These are phyloP conservation scores for Przewalskia tangutica DNA, from an alignment of 257 asterid species.

Conservation along the genomic window DNA sequence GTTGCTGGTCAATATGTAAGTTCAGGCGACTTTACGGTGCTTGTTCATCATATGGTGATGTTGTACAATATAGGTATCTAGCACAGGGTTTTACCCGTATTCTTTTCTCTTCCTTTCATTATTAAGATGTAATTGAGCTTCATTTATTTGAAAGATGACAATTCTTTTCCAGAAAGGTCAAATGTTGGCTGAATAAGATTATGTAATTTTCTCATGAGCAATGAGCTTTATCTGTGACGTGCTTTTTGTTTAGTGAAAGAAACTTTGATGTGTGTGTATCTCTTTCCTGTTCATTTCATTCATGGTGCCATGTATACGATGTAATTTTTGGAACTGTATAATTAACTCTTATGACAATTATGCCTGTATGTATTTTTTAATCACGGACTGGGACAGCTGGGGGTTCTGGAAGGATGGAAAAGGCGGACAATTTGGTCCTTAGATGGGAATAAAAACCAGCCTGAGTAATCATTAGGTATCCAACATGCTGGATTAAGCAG, in stretches of 20 bases:
- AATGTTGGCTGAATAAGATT: background rate
- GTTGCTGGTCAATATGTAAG: background rate
- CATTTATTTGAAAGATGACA: background rate
- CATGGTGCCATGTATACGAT: background rate
- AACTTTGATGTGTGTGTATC: background rate
- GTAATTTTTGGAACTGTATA: no score
- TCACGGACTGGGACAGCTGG: no score
- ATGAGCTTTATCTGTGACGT: background rate
- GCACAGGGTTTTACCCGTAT: background rate
- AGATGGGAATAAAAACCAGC: no score
- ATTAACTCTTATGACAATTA: no score
- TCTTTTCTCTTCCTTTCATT: background rate
- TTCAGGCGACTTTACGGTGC: background rate
- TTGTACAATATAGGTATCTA: slow-evolving; percentile 15
- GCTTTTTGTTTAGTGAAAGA: background rate
- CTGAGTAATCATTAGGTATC: no score
- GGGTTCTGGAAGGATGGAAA: no score
- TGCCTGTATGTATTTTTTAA: no score
- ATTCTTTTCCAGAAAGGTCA: background rate
- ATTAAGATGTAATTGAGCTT: background rate
- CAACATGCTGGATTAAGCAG: no score
- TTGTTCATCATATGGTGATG: background rate
- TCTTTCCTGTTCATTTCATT: background rate
- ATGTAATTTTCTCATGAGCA: background rate
- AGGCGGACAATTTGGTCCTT: no score